Evolutionary conservation across 306 rosid genomes (phyloP), one percentile per base, ranked within the genome.

Genomic region (Acacia melanoxylon): DNA sequence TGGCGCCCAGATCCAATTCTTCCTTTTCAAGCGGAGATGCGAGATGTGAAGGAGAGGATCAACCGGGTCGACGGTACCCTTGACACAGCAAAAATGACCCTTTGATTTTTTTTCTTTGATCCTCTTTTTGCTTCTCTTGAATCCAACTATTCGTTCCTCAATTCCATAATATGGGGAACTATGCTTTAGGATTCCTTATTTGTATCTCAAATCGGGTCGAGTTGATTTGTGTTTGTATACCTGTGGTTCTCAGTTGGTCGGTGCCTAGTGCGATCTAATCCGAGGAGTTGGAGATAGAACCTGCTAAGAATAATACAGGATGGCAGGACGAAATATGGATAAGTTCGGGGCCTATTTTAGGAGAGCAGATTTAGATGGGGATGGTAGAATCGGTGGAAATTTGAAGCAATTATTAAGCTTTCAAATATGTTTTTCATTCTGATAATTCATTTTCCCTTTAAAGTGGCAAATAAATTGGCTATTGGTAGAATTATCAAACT

Each of bases 311-410:
- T 59, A 45, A 24, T 27, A 59, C 5, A 66, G 58, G 68, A 90
- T 88, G 87, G 88, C 91, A 67, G 86, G 82, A 27, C 82, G 91
- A 44, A 86, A 86, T 68, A 84, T 83, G 95, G 97, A 95, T 95
- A 93, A 89, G 93, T 94, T 91, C 58, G 98, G 93, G 78, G 80
- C 86, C 25, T 91, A 61, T 86, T 95, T 95, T 62, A 56, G 91
- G 78, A 83, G 97, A 82, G 98, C 98, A 67, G 99, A 95, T 93
- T 93, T 93, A 86, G 98, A 95, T 56, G 98, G 99, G 33, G 99
- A 95, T 91, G 95, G 98, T 31, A 89, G 94, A 86, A 95, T 95
- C 89, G 93, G 94, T 78, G 99, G 98, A 49, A 45, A 44, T 75
- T 56, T n/a, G 54, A 49, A 73, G 29, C 24, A 19, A 17, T 49